Evolutionary conservation across 805 yeast genomes (phyloP), one percentile per base, ranked within the genome.

Genomic region (Suhomyces kilbournensis): DNA sequence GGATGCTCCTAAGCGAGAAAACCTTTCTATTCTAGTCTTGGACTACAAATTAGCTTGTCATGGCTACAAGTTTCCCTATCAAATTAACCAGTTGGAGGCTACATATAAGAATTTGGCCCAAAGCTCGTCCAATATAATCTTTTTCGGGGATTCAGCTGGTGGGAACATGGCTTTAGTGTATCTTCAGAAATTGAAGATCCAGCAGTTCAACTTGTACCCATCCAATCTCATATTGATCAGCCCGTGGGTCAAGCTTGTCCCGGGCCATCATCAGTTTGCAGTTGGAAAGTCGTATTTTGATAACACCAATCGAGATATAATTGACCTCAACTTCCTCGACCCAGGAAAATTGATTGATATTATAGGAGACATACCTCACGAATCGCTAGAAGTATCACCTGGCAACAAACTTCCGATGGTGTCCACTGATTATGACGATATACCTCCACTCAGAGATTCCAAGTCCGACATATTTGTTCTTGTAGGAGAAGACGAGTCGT

Each of bases 61-160:
- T 9, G 74, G 75, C 3, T 58, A 57, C 50, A 58, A 66, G 0
- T 61, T 72, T 44, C 77, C 77, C 1, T 48, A 57, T 15, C 79
- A 72, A 54, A 51, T 70, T 14, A 53, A 56, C 39, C 71, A 75
- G 44, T 58, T 71, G 30, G 61, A 62, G 30, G 62, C 56, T 1
- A 64, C 71, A 2, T 70, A 73, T 54, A 47, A 46, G 23, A 52
- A 50, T 17, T 57, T 69, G 39, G 47, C 53, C 20, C 66, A 69
- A 1, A 56, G 58, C 48, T 20, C 26, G 2, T 50, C 57, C 14
- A 71, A 72, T 46, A 60, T 75, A 15, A 62, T 64, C 10, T 58
- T 74, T 4, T 55, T 75, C 56, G 78, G 79, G 3, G 79, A 75
- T 55, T 72, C 77, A 1, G 78, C 78, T 8, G 79, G 79, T 25